Evolutionary conservation across 1,284 basidiomycete species (phyloP).

Genomic region (Taiwanofungus camphoratus): DNA sequence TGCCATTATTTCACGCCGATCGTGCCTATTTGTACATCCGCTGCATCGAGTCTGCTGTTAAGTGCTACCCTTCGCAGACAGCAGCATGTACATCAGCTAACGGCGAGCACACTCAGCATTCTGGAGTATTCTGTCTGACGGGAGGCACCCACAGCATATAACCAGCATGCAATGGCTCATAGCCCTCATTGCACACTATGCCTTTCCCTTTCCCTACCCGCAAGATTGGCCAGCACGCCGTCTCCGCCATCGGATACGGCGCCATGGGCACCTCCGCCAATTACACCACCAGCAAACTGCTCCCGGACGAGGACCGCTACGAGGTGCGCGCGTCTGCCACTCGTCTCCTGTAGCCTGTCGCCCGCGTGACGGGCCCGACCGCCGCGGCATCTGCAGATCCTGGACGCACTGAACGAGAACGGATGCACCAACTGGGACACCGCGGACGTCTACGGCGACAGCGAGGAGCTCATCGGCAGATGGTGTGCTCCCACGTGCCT

Average conservation of each 20-base stretch:
- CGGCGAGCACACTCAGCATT: too few species aligned
- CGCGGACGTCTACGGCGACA: slow-evolving; percentile 26
- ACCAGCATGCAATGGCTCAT: too few species aligned
- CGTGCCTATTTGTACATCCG: too few species aligned
- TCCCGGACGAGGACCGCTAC: slow-evolving; percentile 37
- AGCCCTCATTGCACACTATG: not conserved
- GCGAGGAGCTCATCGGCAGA: slow-evolving; percentile 27
- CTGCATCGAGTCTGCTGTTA: too few species aligned
- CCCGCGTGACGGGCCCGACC: not conserved
- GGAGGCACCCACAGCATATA: too few species aligned
- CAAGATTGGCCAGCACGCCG: slow-evolving; percentile 13
- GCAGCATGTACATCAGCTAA: too few species aligned
- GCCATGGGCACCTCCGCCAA: slow-evolving; percentile 3
- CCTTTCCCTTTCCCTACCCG: slow-evolving; percentile 15
- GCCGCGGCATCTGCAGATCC: slow-evolving; percentile 16
- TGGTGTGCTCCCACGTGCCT: slow-evolving; percentile 17
- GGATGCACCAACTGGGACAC: slow-evolving; percentile 28
- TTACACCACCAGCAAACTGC: slow-evolving; percentile 10
- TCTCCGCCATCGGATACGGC: slow-evolving; percentile 10
- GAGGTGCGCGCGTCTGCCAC: slow-evolving; percentile 26
- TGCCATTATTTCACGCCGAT: too few species aligned
- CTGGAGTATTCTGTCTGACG: too few species aligned
- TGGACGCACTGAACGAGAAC: slow-evolving; percentile 24
- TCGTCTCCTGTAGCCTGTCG: not conserved
- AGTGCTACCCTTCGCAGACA: too few species aligned